A percentile compares a stretch with the other conserved stretches of the same genome.
Evolutionary conservation across 306 rosid species (phyloP).

Genomic region (Trifolium pratense): DNA sequence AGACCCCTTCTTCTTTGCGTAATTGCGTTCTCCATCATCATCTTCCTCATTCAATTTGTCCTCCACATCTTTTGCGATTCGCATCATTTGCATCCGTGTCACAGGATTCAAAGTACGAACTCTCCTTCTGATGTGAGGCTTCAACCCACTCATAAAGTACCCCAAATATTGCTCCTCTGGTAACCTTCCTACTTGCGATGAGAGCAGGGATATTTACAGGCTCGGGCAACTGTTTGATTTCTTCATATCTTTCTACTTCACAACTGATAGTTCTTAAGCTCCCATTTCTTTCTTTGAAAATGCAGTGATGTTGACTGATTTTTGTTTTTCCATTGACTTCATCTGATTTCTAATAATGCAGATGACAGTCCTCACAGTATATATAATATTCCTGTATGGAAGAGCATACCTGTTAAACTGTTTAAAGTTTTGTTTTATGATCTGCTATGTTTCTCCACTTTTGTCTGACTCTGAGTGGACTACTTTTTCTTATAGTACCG

Average conservation of each 20-base stretch:
- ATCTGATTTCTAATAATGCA: conserved; percentile 32
- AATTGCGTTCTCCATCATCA: no score
- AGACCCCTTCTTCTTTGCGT: no score
- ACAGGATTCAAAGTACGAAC: no score
- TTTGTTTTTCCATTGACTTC: conserved; percentile 23
- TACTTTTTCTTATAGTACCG: neutral
- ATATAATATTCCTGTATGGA: conserved; percentile 90
- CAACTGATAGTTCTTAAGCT: conserved; percentile 56
- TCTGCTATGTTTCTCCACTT: conserved; percentile 21
- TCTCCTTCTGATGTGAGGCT: no score
- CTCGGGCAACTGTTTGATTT: conserved; percentile 93
- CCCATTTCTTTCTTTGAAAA: neutral
- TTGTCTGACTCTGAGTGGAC: conserved; percentile 6
- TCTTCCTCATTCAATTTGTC: no score
- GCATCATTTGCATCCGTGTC: no score
- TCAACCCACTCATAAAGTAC: no score
- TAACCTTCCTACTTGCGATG: no score
- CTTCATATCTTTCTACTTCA: conserved; percentile 92
- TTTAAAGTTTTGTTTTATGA: conserved; percentile 10
- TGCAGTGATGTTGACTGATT: conserved; percentile 24
- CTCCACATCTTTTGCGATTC: no score
- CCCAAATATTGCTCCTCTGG: no score
- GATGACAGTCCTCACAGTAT: conserved; percentile 86
- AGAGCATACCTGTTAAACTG: conserved; percentile 83
- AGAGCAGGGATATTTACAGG: conserved; percentile 78